A percentile compares a stretch with the other conserved stretches of the same genome.
phyloP scores from a whole-genome alignment of 768 basidiomycete genomes.

The Pleurotus djamor region DNA sequence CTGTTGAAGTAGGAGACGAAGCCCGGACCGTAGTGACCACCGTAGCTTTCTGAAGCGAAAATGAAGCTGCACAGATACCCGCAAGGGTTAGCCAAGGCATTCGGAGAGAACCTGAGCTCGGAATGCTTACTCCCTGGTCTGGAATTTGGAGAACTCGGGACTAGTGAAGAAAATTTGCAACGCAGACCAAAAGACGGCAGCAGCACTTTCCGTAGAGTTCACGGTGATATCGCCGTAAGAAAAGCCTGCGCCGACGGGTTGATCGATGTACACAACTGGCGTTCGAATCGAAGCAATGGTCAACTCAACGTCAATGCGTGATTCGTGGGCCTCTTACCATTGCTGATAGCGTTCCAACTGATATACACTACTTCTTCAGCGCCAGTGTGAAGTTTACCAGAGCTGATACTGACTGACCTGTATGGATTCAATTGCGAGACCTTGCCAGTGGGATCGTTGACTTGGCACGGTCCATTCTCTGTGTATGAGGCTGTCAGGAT shows the following conservation, averaged over 20 bases:
- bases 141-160: slow-evolving; percentile 44
- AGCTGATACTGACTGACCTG: slow-evolving; percentile 32
- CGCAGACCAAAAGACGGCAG: slow-evolving; percentile 57
- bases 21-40: slow-evolving; percentile 64
- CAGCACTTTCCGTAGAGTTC: slow-evolving; percentile 56
- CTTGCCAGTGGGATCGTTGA: slow-evolving; percentile 45
- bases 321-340: slow-evolving; percentile 36
- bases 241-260: slow-evolving; percentile 66
- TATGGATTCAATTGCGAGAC: slow-evolving; percentile 60
- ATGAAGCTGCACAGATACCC: slow-evolving; percentile 41
- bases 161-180: slow-evolving; percentile 66
- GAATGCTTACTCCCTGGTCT: slow-evolving; percentile 46
- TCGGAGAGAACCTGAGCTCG: not conserved
- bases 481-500: not conserved
- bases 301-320: not conserved
- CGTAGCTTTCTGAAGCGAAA: slow-evolving; percentile 65
- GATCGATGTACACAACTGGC: slow-evolving; percentile 68
- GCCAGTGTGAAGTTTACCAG: too few relatives aligned
- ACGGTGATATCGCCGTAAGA: slow-evolving; percentile 56
- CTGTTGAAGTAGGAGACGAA: slow-evolving; percentile 65
- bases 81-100: not conserved
- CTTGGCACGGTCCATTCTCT: slow-evolving; percentile 67
- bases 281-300: not conserved
- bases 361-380: too few relatives aligned
- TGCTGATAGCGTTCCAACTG: slow-evolving; percentile 67